Conservation (phyloP, 192 early-diverging fungal species). For the Umbelopsis isabellina region DNA sequence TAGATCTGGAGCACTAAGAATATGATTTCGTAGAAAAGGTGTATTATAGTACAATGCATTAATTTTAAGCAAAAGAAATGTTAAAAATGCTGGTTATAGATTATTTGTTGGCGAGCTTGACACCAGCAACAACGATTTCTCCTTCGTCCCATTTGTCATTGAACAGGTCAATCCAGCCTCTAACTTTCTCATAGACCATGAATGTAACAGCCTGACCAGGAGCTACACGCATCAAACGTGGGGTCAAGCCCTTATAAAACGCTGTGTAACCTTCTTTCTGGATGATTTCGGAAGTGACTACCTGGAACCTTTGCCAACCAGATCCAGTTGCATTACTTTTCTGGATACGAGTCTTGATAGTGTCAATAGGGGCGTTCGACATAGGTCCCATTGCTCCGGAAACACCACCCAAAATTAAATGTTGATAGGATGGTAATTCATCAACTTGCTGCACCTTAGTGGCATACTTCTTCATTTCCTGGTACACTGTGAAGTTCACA, state of each 20-base stretch:
- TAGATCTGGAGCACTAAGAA: neutral
- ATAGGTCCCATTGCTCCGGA: slow-evolving; percentile 92
- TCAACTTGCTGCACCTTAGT: slow-evolving; percentile 68
- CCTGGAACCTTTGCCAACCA: slow-evolving; percentile 79
- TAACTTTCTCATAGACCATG: slow-evolving; percentile 91
- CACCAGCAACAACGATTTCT: slow-evolving; percentile 22
- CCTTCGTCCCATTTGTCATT: slow-evolving; percentile 24
- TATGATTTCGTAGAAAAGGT: neutral
- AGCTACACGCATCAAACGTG: slow-evolving; percentile 91
- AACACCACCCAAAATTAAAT: slow-evolving; percentile 86
- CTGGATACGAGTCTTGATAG: slow-evolving; percentile 98
- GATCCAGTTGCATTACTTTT: slow-evolving; percentile 72
- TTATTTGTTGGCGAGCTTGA: slow-evolving; percentile 16
- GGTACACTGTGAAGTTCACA: slow-evolving; percentile 98
- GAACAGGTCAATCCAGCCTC: slow-evolving; percentile 64
- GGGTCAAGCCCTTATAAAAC: slow-evolving; percentile 95
- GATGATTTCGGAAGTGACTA: slow-evolving; percentile 76
- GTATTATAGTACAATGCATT: slow-evolving; percentile 16
- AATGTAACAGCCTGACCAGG: slow-evolving; percentile 98
- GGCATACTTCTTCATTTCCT: slow-evolving; percentile 84
- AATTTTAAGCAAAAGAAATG: neutral
- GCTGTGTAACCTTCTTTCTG: slow-evolving; percentile 90
- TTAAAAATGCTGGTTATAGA: neutral
- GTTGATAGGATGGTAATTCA: slow-evolving; percentile 91
- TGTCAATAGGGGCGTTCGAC: slow-evolving; percentile 96